phyloP scores from a whole-genome alignment of 2,329 filamentous ascomycete species.

The Xylaria sp. region DNA sequence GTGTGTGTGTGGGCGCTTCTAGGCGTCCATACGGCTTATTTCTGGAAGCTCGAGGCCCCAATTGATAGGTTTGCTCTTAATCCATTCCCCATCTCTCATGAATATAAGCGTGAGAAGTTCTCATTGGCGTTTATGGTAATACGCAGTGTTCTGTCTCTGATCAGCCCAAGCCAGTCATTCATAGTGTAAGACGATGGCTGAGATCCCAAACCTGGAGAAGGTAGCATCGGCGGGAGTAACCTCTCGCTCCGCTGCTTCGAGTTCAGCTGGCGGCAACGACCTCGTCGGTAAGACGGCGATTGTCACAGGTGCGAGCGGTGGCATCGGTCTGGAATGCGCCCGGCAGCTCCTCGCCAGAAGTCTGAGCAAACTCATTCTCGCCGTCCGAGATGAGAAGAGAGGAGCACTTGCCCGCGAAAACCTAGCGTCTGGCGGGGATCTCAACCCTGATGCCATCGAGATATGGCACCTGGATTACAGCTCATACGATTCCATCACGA shows the following conservation, averaged over 20 bases:
- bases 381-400: slow-evolving; percentile 42
- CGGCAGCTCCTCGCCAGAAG: slow-evolving; percentile 43
- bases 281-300: slow-evolving; percentile 42
- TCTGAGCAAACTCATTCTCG: slow-evolving; percentile 45
- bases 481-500: slow-evolving; percentile 45
- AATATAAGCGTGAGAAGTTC: background rate
- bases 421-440: slow-evolving; percentile 30
- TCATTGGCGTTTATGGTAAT: background rate
- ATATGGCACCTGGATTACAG: slow-evolving; percentile 47
- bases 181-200: background rate
- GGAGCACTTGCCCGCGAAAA: slow-evolving; percentile 23
- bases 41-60: background rate
- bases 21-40: background rate
- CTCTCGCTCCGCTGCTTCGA: background rate
- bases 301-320: slow-evolving; percentile 47
- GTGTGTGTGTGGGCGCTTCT: background rate
- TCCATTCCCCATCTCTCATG: background rate
- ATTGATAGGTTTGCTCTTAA: background rate
- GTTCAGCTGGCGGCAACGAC: slow-evolving; percentile 1
- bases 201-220: slow-evolving; percentile 1
- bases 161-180: background rate
- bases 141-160: background rate
- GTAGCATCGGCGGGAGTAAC: background rate
- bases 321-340: slow-evolving; percentile 46
- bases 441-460: slow-evolving; percentile 39